Evolutionary conservation across 768 basidiomycete genomes (phyloP), one percentile per base, ranked within the genome.

Genomic region (Termitomyces eurrhizus): DNA sequence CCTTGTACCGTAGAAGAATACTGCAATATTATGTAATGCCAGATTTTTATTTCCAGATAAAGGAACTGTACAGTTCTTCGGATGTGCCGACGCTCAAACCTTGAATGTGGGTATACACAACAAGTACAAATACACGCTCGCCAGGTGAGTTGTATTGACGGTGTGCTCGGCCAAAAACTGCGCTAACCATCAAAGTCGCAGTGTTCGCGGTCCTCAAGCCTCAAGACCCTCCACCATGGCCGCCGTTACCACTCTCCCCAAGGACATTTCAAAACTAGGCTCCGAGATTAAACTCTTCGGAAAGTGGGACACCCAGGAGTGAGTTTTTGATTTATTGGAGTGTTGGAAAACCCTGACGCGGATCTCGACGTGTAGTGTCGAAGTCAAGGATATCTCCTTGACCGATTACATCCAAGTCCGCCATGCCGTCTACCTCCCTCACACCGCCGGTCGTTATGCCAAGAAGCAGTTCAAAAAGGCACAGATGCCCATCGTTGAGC

Each of bases 391-490:
- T 73, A 98, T 99, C 77, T 99, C 97, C 68, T 79, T 99, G 70
- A 92, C 92, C 60, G 97, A 99, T 78, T 98, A 99, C 88, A 97
- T 99, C 78, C 95, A 98, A 83, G 90, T 96, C 78, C 93, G 93
- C 74, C 93, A 97, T 75, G 89, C 95, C 55, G 96, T 98, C 74
- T 98, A 94, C 80, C 79, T 97, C 60, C 96, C 96, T 62, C 96
- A 99, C 85, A 99, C 97, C 63, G 95, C 96, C 65, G 97, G 97
- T 67, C 93, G 97, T 77, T 98, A 98, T 76, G 93, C 95, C 72
- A 95, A 95, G 84, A 98, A 98, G 83, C 95, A 98, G 79, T 99
- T 98, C 89, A 98, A 95, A 85, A 99, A 99, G 88, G 95, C 94
- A 6, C 93, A 97, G 77, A 99, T 99, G 97, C 97, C 97, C 73